phyloP scores from a whole-genome alignment of 306 rosid species.

The Trichosanthes truncata region DNA sequence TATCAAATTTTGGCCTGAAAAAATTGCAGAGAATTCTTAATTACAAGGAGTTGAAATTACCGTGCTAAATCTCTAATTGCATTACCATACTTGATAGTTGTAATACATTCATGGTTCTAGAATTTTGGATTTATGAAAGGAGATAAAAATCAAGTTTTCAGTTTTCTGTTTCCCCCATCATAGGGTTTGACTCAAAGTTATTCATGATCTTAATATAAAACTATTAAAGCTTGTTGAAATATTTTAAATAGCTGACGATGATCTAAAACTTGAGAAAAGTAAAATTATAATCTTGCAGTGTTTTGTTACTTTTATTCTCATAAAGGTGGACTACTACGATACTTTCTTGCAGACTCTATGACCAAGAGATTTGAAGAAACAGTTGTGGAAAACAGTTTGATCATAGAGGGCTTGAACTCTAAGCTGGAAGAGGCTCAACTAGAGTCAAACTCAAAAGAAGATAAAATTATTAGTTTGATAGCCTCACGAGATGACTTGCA shows the following conservation, averaged over 20 bases:
- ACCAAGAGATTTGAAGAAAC: constrained; percentile 55
- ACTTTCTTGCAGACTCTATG: constrained; percentile 46
- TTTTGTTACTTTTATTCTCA: not conserved
- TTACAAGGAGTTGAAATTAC: not conserved
- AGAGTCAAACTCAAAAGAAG: constrained; percentile 53
- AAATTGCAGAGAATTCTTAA: not conserved
- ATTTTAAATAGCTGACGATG: not conserved
- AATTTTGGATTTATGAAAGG: not conserved
- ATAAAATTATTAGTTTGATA: constrained; percentile 38
- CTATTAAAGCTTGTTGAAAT: not conserved
- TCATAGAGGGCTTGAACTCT: constrained; percentile 49
- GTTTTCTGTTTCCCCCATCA: not conserved
- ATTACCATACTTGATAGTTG: not conserved
- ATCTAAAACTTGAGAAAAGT: not conserved
- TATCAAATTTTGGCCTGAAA: not conserved
- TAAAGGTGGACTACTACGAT: not conserved
- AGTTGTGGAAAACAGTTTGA: constrained; percentile 38
- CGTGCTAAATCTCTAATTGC: not conserved
- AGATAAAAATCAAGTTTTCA: not conserved
- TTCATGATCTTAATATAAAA: not conserved
- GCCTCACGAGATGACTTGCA: constrained; percentile 35
- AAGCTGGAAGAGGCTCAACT: constrained; percentile 45
- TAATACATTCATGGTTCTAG: not conserved
- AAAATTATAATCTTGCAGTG: not conserved
- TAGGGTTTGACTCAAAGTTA: not conserved